phyloP scores from a whole-genome alignment of 208 protist genomes.

The Trypanosoma caninum region DNA sequence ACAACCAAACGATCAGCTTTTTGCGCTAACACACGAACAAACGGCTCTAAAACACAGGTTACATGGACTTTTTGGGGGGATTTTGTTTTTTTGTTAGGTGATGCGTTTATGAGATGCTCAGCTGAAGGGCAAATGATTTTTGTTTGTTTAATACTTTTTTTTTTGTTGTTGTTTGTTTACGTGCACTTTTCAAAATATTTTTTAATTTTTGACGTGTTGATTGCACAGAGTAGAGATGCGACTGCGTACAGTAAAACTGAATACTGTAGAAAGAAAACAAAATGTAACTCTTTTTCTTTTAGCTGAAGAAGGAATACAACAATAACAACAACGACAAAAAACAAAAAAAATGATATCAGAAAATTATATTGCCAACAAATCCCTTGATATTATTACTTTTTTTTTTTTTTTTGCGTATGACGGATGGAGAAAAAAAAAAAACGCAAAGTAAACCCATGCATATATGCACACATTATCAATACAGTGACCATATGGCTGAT shows the following conservation, averaged over 20 bases:
- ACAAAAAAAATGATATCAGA: too few species aligned
- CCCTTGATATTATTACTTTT: too few species aligned
- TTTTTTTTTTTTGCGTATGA: too few species aligned
- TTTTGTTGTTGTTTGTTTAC: conserved; percentile 11
- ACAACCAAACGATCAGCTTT: background rate
- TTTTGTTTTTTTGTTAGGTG: background rate
- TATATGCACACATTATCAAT: too few species aligned
- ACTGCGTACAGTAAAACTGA: background rate
- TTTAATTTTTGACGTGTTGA: background rate
- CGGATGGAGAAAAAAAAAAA: too few species aligned
- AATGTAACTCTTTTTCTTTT: too few species aligned
- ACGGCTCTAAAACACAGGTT: background rate
- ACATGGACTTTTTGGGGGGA: background rate
- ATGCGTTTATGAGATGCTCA: background rate
- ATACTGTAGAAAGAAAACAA: background rate
- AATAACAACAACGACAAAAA: too few species aligned
- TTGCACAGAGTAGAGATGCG: background rate
- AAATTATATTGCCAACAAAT: too few species aligned
- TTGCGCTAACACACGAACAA: background rate
- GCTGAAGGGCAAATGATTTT: conserved; percentile 11
- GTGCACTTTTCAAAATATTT: conserved; percentile 23
- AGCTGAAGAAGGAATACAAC: too few species aligned
- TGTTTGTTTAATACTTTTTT: conserved; percentile 14
- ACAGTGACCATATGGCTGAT: too few species aligned
- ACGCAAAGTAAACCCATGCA: too few species aligned